phyloP scores from a whole-genome alignment of 805 yeast species.

The Candida quercuum region DNA sequence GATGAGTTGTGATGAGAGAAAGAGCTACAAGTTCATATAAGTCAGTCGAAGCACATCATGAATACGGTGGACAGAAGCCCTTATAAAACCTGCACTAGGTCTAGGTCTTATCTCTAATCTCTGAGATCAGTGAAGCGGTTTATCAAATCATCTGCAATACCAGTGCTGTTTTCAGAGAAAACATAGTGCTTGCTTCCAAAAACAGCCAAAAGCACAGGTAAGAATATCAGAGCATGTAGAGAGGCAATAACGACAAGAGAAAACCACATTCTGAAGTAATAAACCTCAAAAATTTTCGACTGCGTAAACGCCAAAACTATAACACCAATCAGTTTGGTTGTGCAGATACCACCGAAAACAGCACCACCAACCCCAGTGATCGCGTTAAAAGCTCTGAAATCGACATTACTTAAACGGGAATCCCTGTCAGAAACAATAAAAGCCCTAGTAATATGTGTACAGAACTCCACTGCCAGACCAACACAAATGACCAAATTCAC shows the following conservation, averaged over 20 bases:
- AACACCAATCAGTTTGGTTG: slow-evolving; percentile 88
- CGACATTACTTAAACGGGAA: slow-evolving; percentile 24
- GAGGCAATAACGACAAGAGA: slow-evolving; percentile 73
- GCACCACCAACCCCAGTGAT: slow-evolving; percentile 81
- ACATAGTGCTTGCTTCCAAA: slow-evolving; percentile 57
- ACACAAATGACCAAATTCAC: slow-evolving; percentile 90
- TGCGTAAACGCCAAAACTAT: slow-evolving; percentile 79
- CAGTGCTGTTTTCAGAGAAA: slow-evolving; percentile 28
- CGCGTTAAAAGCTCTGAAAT: slow-evolving; percentile 44
- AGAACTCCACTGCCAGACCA: slow-evolving; percentile 91
- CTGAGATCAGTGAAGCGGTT: slow-evolving; percentile 10
- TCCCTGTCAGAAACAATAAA: slow-evolving; percentile 39
- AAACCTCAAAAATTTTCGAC: slow-evolving; percentile 84
- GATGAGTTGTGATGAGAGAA: too few species aligned
- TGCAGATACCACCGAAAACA: slow-evolving; percentile 83
- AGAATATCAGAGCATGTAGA: slow-evolving; percentile 67
- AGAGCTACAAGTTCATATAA: too few species aligned
- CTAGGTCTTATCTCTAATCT: background rate
- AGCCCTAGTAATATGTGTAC: slow-evolving; percentile 80
- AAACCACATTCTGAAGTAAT: slow-evolving; percentile 94
- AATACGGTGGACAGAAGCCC: too few species aligned
- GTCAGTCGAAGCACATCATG: too few species aligned
- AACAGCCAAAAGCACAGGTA: slow-evolving; percentile 68
- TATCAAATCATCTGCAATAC: slow-evolving; percentile 28
- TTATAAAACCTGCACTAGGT: background rate